Conservation (phyloP, 345 rosid genomes). For the Rhizophora apiculata region DNA sequence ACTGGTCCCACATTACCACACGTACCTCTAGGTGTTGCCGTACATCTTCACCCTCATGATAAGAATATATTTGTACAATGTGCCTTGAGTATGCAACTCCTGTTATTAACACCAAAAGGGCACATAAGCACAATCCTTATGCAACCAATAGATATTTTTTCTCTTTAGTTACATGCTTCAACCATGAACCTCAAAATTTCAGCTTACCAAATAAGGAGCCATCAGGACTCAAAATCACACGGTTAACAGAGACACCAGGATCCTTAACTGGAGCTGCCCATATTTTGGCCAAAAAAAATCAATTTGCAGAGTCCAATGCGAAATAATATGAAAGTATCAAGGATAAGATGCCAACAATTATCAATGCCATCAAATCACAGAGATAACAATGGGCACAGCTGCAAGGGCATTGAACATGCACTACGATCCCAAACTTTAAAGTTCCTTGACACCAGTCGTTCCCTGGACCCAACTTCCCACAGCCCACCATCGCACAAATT, state of each 20-base stretch:
- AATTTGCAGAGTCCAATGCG: slow-evolving; percentile 12
- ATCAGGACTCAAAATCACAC: slow-evolving; percentile 96
- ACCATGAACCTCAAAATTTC: slow-evolving; percentile 18
- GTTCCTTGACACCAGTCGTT: slow-evolving; percentile 65
- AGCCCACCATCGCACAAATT: slow-evolving; percentile 87
- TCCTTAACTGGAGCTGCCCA: slow-evolving; percentile 89
- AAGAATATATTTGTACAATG: slow-evolving; percentile 84
- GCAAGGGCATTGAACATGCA: slow-evolving; percentile 78
- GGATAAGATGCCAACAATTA: slow-evolving; percentile 9
- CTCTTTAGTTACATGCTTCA: slow-evolving; percentile 7
- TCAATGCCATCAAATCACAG: background rate
- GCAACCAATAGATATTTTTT: slow-evolving; percentile 2
- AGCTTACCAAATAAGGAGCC: slow-evolving; percentile 91
- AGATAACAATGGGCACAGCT: slow-evolving; percentile 42
- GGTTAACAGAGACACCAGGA: slow-evolving; percentile 84
- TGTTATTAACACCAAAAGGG: slow-evolving; percentile 29
- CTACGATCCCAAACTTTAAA: slow-evolving; percentile 92
- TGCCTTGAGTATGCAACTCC: slow-evolving; percentile 95
- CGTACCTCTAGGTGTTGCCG: slow-evolving; percentile 82
- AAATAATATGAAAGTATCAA: background rate
- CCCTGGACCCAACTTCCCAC: slow-evolving; percentile 92
- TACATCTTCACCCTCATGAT: slow-evolving; percentile 72
- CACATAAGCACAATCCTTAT: slow-evolving; percentile 13
- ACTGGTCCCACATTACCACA: slow-evolving; percentile 37
- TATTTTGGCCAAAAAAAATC: slow-evolving; percentile 13